phyloP scores from a whole-genome alignment of 371 early-diverging fungal genomes.

The Rhizopus sp. region DNA sequence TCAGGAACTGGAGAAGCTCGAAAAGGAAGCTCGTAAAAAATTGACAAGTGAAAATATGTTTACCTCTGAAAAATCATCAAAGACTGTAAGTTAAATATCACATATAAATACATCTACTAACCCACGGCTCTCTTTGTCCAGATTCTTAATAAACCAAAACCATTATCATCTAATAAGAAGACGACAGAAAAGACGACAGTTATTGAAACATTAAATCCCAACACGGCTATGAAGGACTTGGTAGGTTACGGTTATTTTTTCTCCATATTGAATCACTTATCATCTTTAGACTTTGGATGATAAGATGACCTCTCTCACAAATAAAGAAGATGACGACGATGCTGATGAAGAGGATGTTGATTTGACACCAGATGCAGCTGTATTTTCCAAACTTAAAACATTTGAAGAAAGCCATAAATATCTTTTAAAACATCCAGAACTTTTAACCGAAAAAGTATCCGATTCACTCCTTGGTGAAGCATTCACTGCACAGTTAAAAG shows the following conservation, averaged over 20 bases:
- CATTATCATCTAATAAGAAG: constrained; percentile 18
- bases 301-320: constrained; percentile 11
- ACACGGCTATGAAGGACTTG: constrained; percentile 48
- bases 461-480: constrained; percentile 91
- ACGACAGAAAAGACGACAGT: constrained; percentile 53
- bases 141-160: constrained; percentile 54
- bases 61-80: constrained; percentile 67
- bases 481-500: constrained; percentile 77
- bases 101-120: not conserved
- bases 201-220: constrained; percentile 77
- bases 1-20: constrained; percentile 57
- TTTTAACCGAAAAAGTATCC: constrained; percentile 69
- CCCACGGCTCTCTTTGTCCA: constrained; percentile 3
- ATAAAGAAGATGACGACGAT: constrained; percentile 53
- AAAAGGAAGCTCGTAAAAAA: constrained; percentile 69
- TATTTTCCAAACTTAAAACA: constrained; percentile 63
- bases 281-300: constrained; percentile 4
- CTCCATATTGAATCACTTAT: not conserved
- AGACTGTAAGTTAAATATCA: constrained; percentile 55
- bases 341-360: constrained; percentile 59
- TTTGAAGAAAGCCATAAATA: constrained; percentile 72
- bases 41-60: constrained; percentile 80
- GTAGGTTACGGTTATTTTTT: constrained; percentile 27
- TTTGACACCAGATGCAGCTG: constrained; percentile 60
- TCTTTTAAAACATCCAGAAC: constrained; percentile 66